Base-by-base conservation (phyloP, 2,329 filamentous ascomycete species). In the Epichloe sibirici region DNA sequence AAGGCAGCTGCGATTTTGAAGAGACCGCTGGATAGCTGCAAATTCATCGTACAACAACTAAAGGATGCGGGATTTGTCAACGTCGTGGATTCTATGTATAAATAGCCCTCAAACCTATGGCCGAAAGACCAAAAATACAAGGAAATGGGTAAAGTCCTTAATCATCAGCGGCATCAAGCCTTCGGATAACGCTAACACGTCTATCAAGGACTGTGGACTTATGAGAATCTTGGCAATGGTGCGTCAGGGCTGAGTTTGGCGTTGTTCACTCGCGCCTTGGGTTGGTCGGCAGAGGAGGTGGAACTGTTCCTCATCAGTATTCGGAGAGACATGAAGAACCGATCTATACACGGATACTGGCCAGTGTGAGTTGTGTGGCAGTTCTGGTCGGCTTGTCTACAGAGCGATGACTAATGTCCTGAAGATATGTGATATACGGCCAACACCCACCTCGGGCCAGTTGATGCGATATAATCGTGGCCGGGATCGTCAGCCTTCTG, bases 31-130 rank as follows among this genome's bases (percentile, higher is more conserved):
- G 17, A 17, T 17, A 17, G 17, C 17, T 17, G 2, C 2, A 17
- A 17, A 17, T 17, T 17, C 17, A 17, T 17, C 17, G 17, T 2
- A 49, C 56, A 63, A 43, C 69, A 71, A 51, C 68, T 81, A 58
- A 63, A 66, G 3, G 73, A 74, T 12, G 76, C 72, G 0, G 79
- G 79, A 0, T 82, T 82, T 56, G 65, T 69, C 45, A 71, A 79
- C 51, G 71, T 82, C 0, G 63, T 64, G 0, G 72, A 78, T 58
- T 63, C 69, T 2, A 58, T 74, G 5, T 74, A 69, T 58, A 75
- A 72, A 60, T 73, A 76, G 65, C 77, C 77, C 0, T 69, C 68
- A 37, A 76, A 74, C 57, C 61, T 67, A 11, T 81, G 78, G 77
- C 72, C 76, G 0, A 73, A 71, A 45, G 72, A 78, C 42, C 66